phyloP scores from a whole-genome alignment of 768 basidiomycete genomes.

The Calocybe cyanea region DNA sequence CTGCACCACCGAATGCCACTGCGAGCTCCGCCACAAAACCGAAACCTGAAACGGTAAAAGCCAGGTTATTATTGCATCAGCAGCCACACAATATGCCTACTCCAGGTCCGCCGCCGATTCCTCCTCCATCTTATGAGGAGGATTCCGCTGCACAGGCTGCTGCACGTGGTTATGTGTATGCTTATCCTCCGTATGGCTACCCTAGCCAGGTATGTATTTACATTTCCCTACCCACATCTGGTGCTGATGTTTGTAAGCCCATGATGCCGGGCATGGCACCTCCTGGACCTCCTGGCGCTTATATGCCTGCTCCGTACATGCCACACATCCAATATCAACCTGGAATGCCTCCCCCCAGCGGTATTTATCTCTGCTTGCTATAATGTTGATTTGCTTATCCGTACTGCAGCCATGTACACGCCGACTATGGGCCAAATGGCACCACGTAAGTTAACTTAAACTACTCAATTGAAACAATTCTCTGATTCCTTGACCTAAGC shows the following conservation, averaged over 20 bases:
- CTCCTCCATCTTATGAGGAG: conserved; percentile 78
- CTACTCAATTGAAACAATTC: not conserved
- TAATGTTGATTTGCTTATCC: conserved; percentile 2
- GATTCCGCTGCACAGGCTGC: conserved; percentile 61
- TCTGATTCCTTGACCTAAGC: conserved; percentile 29
- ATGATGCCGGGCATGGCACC: conserved; percentile 87
- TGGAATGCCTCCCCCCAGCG: conserved; percentile 75
- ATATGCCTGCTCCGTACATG: conserved; percentile 80
- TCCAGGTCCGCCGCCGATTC: conserved; percentile 63
- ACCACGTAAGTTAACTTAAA: conserved; percentile 57
- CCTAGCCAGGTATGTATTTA: conserved; percentile 60
- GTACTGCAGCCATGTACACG: conserved; percentile 70
- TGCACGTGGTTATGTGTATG: conserved; percentile 63
- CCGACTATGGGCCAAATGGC: conserved; percentile 85
- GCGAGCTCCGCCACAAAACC: conserved; percentile 42
- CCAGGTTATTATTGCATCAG: conserved; percentile 54
- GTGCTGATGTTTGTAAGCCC: conserved; percentile 36
- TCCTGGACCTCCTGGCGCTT: conserved; percentile 71
- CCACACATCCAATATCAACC: conserved; percentile 83
- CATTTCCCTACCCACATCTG: not conserved
- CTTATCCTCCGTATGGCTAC: conserved; percentile 74
- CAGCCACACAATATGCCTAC: conserved; percentile 64
- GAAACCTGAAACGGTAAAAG: conserved; percentile 50
- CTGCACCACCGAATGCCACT: conserved; percentile 43
- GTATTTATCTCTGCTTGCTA: conserved; percentile 27